Base-by-base conservation (phyloP, 23 red algal genomes). In the Chondrus crispus region DNA sequence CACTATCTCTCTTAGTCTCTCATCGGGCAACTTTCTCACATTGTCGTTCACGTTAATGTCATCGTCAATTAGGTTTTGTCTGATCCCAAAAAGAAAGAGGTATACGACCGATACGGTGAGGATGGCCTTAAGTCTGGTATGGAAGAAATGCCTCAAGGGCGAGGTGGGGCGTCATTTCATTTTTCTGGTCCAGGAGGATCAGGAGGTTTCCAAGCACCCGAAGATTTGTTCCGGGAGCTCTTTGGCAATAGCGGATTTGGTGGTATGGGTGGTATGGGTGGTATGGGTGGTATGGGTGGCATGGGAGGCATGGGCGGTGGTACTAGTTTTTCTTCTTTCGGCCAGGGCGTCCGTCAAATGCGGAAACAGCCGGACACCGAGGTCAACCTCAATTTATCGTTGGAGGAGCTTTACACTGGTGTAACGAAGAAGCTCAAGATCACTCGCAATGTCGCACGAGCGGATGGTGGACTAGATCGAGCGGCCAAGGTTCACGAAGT, bases 31-130 rank as follows among this genome's bases (percentile, higher is more conserved):
- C 26, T 32, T 19, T 22, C 18, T 66, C 6, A 32, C 9, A n/a
- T 8, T 20, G 50, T 8, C 35, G 26, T 66, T 66, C 7, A 7
- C 35, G 70, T 1, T 37, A 36, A 24, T 13, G 9, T 40, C 43
- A 22, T 10, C 11, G 5, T 76, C n/a, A 82, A 89, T 35, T 41
- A 96, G 62, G 96, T 95, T 3, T 81, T 98, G 20, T 91, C 90
- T 37, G 96, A 98, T 85, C 93, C 93, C 13, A 94, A 95, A 82
- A 98, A 98, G 60, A 92, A 94, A 62, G 94, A 98, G 75, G 81
- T 98, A 49, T 98, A 98, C 69, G 96, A 98, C 75, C 85, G 85
- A 29, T 98, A 95, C 49, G 96, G 96, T n/a, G 96, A 98, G 81
- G 96, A 98, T 70, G 96, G 84, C 20, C 55, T 98, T 7, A 91